A percentile compares a stretch with the other conserved stretches of the same genome.
These are phyloP conservation scores for Fremontodendron californicum DNA, from an alignment of 345 rosid species.

Conservation along the genomic window DNA sequence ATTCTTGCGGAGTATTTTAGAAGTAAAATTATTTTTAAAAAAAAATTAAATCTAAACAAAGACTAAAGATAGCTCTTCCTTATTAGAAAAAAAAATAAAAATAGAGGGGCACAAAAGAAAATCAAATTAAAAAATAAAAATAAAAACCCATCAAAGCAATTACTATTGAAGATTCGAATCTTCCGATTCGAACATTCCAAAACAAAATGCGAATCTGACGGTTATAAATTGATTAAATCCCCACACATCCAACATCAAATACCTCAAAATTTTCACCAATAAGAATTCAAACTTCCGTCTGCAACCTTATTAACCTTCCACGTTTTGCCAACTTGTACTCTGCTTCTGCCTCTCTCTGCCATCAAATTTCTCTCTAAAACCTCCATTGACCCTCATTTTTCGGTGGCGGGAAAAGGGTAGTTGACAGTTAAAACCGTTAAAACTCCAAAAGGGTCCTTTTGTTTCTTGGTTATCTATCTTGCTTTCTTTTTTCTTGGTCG, in stretches of 20 bases:
- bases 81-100: no score
- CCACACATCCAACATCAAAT: background rate
- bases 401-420: constrained; percentile 30
- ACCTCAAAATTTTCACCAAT: background rate
- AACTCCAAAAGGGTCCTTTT: background rate
- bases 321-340: constrained; percentile 28
- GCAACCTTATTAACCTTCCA: background rate
- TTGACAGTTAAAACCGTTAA: background rate
- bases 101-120: no score
- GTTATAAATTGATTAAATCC: constrained; percentile 12
- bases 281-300: constrained; percentile 12
- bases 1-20: no score
- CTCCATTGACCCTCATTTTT: constrained; percentile 18
- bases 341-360: constrained; percentile 9
- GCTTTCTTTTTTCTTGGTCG: background rate
- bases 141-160: no score
- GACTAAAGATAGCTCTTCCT: no score
- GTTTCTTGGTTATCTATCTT: background rate
- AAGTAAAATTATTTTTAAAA: no score
- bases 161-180: constrained; percentile 76
- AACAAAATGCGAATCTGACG: constrained; percentile 50
- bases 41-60: no score
- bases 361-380: background rate
- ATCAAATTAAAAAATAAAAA: no score
- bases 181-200: constrained; percentile 56